phyloP scores from a whole-genome alignment of 208 protist species.

The Leptomonas pyrrhocoris region DNA sequence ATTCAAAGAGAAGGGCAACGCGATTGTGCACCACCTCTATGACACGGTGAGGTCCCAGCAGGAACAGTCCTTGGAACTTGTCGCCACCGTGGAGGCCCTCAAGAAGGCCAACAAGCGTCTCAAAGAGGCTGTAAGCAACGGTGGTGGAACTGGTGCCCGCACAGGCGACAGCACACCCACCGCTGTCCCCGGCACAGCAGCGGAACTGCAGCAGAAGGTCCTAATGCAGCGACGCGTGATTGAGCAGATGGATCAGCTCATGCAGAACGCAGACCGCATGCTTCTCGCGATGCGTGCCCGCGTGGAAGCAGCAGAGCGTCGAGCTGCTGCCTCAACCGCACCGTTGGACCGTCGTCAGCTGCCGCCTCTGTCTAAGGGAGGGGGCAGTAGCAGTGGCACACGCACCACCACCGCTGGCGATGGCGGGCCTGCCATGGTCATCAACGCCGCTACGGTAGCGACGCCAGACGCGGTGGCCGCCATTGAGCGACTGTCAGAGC shows the following conservation, averaged over 20 bases:
- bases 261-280: slow-evolving; percentile 41
- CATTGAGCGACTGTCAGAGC: slow-evolving; percentile 17
- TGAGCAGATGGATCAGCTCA: slow-evolving; percentile 42
- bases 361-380: slow-evolving; percentile 20
- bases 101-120: slow-evolving; percentile 40
- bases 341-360: slow-evolving; percentile 9
- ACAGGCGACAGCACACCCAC: background rate
- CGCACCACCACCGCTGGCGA: background rate
- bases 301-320: slow-evolving; percentile 34
- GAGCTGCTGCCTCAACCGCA: background rate
- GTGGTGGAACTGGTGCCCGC: background rate
- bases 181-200: slow-evolving; percentile 6
- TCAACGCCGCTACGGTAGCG: slow-evolving; percentile 2
- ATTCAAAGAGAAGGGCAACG: slow-evolving; percentile 59
- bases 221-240: slow-evolving; percentile 36
- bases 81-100: slow-evolving; percentile 39
- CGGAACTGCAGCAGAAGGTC: slow-evolving; percentile 36
- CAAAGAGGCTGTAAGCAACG: slow-evolving; percentile 14
- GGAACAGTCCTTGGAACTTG: slow-evolving; percentile 33
- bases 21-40: slow-evolving; percentile 51
- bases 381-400: background rate
- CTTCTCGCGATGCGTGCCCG: slow-evolving; percentile 41
- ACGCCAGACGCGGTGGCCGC: slow-evolving; percentile 16
- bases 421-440: background rate
- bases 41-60: slow-evolving; percentile 42